phyloP scores from a whole-genome alignment of 148 eudicot species.

The Polygonum aviculare region DNA sequence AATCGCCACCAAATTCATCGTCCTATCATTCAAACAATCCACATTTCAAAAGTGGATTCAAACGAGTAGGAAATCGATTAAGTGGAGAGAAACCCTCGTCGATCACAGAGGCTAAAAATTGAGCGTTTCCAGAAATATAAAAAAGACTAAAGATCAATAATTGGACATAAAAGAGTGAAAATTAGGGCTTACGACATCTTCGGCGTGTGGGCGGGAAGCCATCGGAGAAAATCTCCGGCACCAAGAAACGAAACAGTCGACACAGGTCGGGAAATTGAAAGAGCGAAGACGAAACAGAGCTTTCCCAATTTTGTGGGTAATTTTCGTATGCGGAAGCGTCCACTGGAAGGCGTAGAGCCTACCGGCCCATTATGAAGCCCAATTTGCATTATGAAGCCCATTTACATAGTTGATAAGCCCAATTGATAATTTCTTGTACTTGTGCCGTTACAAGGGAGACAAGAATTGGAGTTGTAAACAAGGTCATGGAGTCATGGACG shows the following conservation, averaged over 20 bases:
- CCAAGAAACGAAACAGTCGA: background rate
- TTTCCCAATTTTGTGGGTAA: background rate
- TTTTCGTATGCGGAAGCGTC: background rate
- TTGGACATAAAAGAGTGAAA: background rate
- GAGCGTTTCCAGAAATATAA: background rate
- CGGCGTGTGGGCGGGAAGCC: background rate
- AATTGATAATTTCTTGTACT: too few relatives aligned
- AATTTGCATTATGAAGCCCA: background rate
- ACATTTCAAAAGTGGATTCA: background rate
- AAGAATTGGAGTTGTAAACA: too few relatives aligned
- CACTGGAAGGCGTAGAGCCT: background rate
- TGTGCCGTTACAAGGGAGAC: too few relatives aligned
- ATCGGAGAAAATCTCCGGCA: conserved; percentile 1
- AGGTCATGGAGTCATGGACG: too few relatives aligned
- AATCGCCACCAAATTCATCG: conserved; percentile 94
- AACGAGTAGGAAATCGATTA: background rate
- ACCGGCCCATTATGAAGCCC: background rate
- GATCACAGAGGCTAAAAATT: background rate
- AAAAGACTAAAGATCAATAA: background rate
- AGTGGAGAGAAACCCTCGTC: background rate
- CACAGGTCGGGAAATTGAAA: background rate
- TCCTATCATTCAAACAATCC: conserved; percentile 30
- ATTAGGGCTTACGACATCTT: background rate
- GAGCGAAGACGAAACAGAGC: background rate
- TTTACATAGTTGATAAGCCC: too few relatives aligned